Evolutionary conservation across 202 grass and related monocot species (phyloP), one percentile per base, ranked within the genome.

Genomic region (Schoenoplectus triqueter): DNA sequence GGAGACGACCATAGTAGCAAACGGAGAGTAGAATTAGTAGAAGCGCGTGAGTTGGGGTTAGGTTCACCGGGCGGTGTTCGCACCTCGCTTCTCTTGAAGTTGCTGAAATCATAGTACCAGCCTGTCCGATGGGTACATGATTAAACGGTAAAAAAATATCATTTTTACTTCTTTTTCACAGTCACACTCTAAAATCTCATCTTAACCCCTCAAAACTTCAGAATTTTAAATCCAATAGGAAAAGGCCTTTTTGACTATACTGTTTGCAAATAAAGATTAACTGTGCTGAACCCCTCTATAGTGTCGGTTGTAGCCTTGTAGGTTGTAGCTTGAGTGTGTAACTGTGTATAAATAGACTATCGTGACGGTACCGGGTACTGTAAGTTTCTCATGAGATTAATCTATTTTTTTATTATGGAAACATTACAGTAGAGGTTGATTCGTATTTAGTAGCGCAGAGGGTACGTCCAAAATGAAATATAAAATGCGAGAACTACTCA

Each of bases 91-190:
- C 64, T 71, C 81, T 83, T 83, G 81, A 69, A 83, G 65, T 83
- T 83, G 81, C 81, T 83, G 81, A 83, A 83, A 83, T 83, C 81
- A 83, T 83, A 83, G 65, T 83, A 83, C 81, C 81, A 70, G 81
- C 65, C 81, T 83, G 81, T 83, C 81, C 22, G 48, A 64, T 83
- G 64, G 54, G 83, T 85, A 73, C 68, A 85, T 78, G 41, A 85
- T 77, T 85, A 85, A 85, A 85, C 57, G 68, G 83, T 85, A 75
- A 85, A 85, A 74, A 49, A 76, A 42, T 39, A 74, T 31, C 49
- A 84, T 84, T 77, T 85, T 85, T 78, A 84, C 84, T 40, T 78
- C 22, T 42, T 47, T 85, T 31, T 31, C 31, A 8, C 14, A 61
- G 50, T 73, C 17, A 10, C 59, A 60, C 41, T 47, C 60, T 61